Evolutionary conservation across 805 yeast species (phyloP).

Genomic region (Nakazawaea holstii): DNA sequence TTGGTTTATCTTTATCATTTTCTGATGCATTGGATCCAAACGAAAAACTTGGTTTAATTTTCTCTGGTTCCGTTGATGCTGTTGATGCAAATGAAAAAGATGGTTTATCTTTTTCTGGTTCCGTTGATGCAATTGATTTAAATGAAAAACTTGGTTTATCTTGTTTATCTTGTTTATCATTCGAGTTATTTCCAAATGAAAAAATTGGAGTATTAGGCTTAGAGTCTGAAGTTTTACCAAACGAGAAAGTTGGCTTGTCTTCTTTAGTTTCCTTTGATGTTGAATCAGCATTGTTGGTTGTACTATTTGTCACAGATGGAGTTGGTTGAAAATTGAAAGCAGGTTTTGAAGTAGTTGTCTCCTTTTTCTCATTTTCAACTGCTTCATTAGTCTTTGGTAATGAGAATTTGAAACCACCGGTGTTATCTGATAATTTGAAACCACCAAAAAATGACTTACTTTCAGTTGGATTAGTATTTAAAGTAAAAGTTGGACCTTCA

Average conservation of each 20-base stretch:
- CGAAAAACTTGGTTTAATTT: conserved; percentile 20
- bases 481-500: conserved; percentile 66
- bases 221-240: conserved; percentile 17
- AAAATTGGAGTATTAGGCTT: not conserved
- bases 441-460: conserved; percentile 18
- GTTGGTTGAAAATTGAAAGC: conserved; percentile 1
- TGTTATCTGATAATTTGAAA: conserved; percentile 20
- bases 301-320: conserved; percentile 3
- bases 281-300: conserved; percentile 12
- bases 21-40: conserved; percentile 17
- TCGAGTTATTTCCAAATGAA: not conserved
- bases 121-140: not conserved
- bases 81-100: conserved; percentile 21
- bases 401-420: not conserved
- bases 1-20: conserved; percentile 9
- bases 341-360: not conserved
- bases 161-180: not conserved
- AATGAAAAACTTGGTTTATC: not conserved
- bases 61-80: not conserved
- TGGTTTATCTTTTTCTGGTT: conserved; percentile 16
- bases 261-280: conserved; percentile 16
- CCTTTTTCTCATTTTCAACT: conserved; percentile 11
- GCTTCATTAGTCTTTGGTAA: not conserved
- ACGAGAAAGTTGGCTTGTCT: conserved; percentile 4
- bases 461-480: conserved; percentile 32